Evolutionary conservation across 495 filamentous ascomycete genomes (phyloP).

Genomic region (Penicillium odoratum): DNA sequence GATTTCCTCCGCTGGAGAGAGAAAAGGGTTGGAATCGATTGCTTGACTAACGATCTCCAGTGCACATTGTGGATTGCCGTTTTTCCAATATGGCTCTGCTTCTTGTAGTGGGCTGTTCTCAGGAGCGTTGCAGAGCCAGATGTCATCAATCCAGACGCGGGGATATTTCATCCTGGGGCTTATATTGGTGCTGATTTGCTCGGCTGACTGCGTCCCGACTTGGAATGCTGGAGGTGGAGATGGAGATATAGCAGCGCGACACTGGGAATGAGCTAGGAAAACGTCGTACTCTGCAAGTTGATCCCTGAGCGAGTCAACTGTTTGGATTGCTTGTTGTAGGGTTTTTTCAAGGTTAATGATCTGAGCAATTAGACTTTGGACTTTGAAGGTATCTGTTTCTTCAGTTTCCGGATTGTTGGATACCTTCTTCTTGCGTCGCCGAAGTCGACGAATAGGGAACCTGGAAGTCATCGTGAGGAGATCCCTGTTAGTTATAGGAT

Average conservation of each 20-base stretch:
- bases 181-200: not conserved
- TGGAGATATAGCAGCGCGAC: not conserved
- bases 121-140: constrained; percentile 19
- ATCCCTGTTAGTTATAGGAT: not conserved
- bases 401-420: not conserved
- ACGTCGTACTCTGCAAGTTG: constrained; percentile 22
- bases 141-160: constrained; percentile 17
- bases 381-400: not conserved
- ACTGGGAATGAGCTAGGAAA: constrained; percentile 19
- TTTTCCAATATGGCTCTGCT: constrained; percentile 21
- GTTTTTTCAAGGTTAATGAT: constrained; percentile 11
- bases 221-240: not conserved
- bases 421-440: not conserved
- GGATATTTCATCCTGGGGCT: not conserved
- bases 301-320: constrained; percentile 5
- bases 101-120: constrained; percentile 1
- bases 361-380: constrained; percentile 2
- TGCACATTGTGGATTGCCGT: constrained; percentile 12
- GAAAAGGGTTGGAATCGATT: constrained; percentile 9
- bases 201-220: not conserved
- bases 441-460: not conserved
- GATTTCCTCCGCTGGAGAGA: constrained; percentile 10
- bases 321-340: constrained; percentile 9
- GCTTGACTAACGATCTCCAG: constrained; percentile 3
- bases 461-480: not conserved